Evolutionary conservation across 1,284 basidiomycete genomes (phyloP).

Genomic region (Malassezia yamatoensis): DNA sequence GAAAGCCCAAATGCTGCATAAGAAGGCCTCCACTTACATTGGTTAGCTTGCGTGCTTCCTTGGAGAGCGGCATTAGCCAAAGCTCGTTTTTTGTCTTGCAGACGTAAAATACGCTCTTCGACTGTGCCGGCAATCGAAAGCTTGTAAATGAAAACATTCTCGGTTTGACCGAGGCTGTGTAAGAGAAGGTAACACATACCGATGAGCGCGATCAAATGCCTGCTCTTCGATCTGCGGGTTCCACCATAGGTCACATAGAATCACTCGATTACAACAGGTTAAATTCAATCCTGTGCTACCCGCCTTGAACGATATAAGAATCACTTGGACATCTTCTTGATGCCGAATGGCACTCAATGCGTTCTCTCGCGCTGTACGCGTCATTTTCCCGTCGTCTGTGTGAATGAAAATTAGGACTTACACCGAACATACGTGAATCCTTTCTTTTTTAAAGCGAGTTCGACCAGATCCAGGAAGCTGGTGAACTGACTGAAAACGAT

Average conservation of each 20-base stretch:
- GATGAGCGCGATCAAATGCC: constrained; percentile 83
- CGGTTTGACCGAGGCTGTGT: constrained; percentile 68
- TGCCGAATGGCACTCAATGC: constrained; percentile 65
- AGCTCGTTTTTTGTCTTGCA: constrained; percentile 66
- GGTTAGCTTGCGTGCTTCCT: constrained; percentile 51
- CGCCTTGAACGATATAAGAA: constrained; percentile 92
- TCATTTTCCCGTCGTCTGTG: constrained; percentile 77
- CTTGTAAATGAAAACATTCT: constrained; percentile 83
- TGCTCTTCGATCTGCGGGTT: constrained; percentile 57
- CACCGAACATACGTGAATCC: constrained; percentile 70
- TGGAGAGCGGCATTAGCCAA: constrained; percentile 74
- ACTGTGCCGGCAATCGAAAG: constrained; percentile 78
- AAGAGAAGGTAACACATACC: not conserved
- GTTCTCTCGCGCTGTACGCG: constrained; percentile 62
- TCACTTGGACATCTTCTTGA: constrained; percentile 58
- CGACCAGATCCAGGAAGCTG: constrained; percentile 72
- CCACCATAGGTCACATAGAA: constrained; percentile 91
- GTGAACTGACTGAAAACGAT: constrained; percentile 71
- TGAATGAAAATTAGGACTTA: constrained; percentile 53
- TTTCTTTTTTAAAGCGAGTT: constrained; percentile 64
- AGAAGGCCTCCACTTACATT: not conserved
- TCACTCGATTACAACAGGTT: constrained; percentile 86
- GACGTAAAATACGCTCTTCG: constrained; percentile 72
- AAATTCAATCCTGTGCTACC: constrained; percentile 88
- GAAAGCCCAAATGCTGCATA: not conserved